Evolutionary conservation across 2,329 filamentous ascomycete species (phyloP).

Genomic region (Fusarium compactum): DNA sequence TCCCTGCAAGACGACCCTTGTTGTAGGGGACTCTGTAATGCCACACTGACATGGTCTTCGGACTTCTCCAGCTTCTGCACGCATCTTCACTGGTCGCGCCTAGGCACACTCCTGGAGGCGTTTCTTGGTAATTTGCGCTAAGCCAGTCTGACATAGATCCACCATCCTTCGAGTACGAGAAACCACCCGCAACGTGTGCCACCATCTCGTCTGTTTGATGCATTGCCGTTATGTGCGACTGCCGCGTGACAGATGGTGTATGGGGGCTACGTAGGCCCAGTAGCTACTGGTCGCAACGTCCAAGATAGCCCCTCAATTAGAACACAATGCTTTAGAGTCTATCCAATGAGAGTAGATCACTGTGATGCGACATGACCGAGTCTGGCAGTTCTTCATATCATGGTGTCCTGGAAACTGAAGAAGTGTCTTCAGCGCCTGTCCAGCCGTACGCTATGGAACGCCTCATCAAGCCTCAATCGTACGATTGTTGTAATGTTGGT

Average conservation of each 20-base stretch:
- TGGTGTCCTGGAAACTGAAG: constrained; percentile 13
- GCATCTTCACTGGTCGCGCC: constrained; percentile 15
- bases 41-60: constrained; percentile 22
- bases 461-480: constrained; percentile 31
- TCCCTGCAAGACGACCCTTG: constrained; percentile 31
- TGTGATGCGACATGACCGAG: constrained; percentile 16
- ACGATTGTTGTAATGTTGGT: constrained; percentile 27
- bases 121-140: constrained; percentile 36
- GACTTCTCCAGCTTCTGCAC: constrained; percentile 6
- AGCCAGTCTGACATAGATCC: constrained; percentile 6
- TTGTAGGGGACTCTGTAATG: constrained; percentile 28
- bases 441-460: constrained; percentile 13
- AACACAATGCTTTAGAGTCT: constrained; percentile 10
- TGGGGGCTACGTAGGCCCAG: background rate
- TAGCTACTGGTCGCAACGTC: constrained; percentile 3
- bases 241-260: constrained; percentile 14
- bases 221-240: constrained; percentile 30
- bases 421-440: constrained; percentile 18
- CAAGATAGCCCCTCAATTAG: constrained; percentile 10
- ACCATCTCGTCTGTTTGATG: constrained; percentile 18
- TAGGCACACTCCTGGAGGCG: constrained; percentile 5
- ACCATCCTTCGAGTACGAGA: constrained; percentile 1
- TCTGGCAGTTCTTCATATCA: constrained; percentile 22
- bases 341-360: constrained; percentile 3
- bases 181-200: constrained; percentile 14